Evolutionary conservation across 2,329 filamentous ascomycete genomes (phyloP), one percentile per base, ranked within the genome.

Genomic region (Fusarium sp.): DNA sequence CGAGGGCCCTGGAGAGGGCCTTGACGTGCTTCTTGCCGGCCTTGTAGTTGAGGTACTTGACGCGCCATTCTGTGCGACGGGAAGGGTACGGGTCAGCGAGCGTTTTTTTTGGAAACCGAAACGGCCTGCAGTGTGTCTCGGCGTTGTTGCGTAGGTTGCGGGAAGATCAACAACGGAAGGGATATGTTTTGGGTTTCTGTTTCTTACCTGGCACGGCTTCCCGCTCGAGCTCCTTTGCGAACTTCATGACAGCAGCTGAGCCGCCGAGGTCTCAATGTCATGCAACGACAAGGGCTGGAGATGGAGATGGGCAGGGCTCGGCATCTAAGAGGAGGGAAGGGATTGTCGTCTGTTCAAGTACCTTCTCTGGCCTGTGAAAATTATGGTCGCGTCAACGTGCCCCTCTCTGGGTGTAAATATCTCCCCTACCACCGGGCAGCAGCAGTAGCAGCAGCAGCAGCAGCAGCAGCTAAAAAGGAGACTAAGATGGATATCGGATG

Each of bases 21-120:
- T 97, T 98, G 79, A 98, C 86, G 77, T 93, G 91, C 82, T 97
- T 97, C 82, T 98, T 98, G 65, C 93, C 95, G 61, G 89, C 89
- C 85, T 97, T 97, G 85, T 98, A 98, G 81, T 97, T 89, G 73
- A 98, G 86, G 79, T 97, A 98, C 80, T 97, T 97, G 79, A 90
- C 87, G 75, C 92, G 89, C 95, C 95, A 98, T 87, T 98, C 88
- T 90, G 72, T 53, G 54, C 10, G 18, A 50, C 46, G 34, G 34
- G 51, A 31, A 31, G 36, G 58, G 70, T 38, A 27, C 65, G 44
- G 34, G 60, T 68, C 14, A 53, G 50, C 7, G 14, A 49, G 23
- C 44, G 23, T 49, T 49, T 49, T n/a, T 42, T 49, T 49, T 27
- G 23, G 40, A 20, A 46, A 25, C 14, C 40, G 40, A 46, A 46